Percentiles rank a stretch among this genome's conserved stretches.
Evolutionary conservation across 257 asterid genomes (phyloP).

Genomic region (Solanum chiquidenum): DNA sequence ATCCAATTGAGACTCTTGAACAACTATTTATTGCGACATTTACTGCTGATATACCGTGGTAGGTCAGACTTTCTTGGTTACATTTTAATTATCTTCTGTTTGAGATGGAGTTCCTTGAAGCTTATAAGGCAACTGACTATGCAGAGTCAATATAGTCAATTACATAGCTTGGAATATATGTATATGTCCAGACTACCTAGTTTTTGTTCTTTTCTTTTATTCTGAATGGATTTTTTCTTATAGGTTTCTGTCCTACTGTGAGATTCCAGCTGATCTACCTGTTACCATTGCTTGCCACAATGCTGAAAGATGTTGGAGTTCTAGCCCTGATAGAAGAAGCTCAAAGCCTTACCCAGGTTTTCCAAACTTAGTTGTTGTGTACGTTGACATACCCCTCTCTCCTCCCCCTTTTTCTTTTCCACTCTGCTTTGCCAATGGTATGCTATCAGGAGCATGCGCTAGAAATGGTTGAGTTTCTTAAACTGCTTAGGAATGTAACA

Average conservation of each 20-base stretch:
- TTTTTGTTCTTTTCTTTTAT: constrained; percentile 4
- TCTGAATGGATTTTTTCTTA: constrained; percentile 2
- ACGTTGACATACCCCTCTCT: constrained; percentile 17
- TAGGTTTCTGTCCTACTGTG: constrained; percentile 69
- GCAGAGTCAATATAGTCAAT: not conserved
- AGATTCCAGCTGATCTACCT: constrained; percentile 59
- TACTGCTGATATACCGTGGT: constrained; percentile 76
- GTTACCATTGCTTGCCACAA: constrained; percentile 81
- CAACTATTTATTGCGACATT: constrained; percentile 76
- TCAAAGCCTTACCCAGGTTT: constrained; percentile 56
- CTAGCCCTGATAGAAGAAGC: constrained; percentile 49
- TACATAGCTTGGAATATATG: not conserved
- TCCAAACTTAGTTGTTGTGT: constrained; percentile 66
- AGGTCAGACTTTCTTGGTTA: constrained; percentile 14
- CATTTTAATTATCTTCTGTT: not conserved
- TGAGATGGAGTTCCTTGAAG: not conserved
- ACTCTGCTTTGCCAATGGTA: not conserved
- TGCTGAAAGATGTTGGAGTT: constrained; percentile 75
- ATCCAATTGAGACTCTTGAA: constrained; percentile 53
- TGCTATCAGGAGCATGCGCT: not conserved
- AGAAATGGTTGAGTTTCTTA: not conserved
- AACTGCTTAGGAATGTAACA: constrained; percentile 8
- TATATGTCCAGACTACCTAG: not conserved
- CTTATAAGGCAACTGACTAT: not conserved
- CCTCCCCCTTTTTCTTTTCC: not conserved